Evolutionary conservation across 2,329 filamentous ascomycete species (phyloP), one percentile per base, ranked within the genome.

Genomic region (Arthrobotrys pseudoclavata): DNA sequence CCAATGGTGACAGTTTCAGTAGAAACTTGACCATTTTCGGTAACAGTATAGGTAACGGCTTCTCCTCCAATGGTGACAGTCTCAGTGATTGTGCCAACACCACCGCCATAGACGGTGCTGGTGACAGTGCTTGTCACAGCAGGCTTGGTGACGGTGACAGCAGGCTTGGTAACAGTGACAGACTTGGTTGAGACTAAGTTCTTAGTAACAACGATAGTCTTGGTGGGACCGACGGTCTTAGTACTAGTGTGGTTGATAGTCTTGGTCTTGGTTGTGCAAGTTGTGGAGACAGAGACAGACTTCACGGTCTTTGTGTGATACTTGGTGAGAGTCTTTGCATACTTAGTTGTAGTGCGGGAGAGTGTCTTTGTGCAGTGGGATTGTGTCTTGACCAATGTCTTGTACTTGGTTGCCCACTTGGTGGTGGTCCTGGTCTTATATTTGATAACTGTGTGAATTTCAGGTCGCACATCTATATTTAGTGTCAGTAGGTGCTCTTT

Each of bases 351-450:
- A 3, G 72, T 76, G 34, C 47, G 62, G 4, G 29, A 24, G 22
- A 66, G 10, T 24, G 62, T 66, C 31, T 66, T 66, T 40, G 62
- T 66, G 29, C 42, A 66, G 20, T 47, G 29, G 4, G 24, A 26
- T 22, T 63, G 42, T 29, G 45, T 45, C 61, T 34, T 64, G 50
- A 47, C 45, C 45, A 24, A 50, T 50, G 64, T 69, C 24, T 20
- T 68, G 22, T 47, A 68, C 18, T 64, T 64, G 57, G 70, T 76
- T 4, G 57, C 18, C 47, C 63, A 76, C 18, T 57, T 69, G n/a
- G 63, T 75, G 4, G 45, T 31, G 20, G 70, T 74, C 18, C 42
- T 74, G 6, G 69, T 74, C 52, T 62, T 74, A 37, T 66, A 67
- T 48, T 63, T 45, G 55, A 60, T 29, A 12, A 40, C 45, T 10